Evolutionary conservation across 2,329 filamentous ascomycete species (phyloP).

Genomic region (Bipolaris zeicola): DNA sequence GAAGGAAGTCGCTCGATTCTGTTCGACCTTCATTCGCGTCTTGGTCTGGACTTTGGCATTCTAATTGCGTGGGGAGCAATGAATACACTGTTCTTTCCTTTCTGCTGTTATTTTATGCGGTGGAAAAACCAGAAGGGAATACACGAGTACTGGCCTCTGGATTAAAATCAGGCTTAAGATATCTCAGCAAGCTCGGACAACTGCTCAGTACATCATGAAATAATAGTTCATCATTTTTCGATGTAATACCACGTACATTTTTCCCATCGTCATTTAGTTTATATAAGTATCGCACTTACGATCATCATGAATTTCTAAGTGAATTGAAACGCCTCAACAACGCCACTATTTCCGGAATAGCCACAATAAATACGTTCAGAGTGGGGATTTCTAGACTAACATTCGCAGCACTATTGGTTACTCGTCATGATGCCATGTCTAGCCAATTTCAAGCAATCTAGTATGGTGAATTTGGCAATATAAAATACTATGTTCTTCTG

Average conservation of each 20-base stretch:
- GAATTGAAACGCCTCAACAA: neutral
- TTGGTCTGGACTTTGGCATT: slow-evolving; percentile 66
- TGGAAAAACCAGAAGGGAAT: slow-evolving; percentile 16
- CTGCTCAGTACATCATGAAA: neutral
- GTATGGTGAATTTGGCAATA: too few relatives aligned
- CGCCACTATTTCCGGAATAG: neutral
- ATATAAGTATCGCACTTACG: too few relatives aligned
- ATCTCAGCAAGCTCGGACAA: too few relatives aligned
- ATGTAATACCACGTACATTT: neutral
- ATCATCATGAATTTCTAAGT: too few relatives aligned
- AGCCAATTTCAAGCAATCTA: neutral
- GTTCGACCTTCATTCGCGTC: slow-evolving; percentile 63
- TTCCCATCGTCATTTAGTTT: too few relatives aligned
- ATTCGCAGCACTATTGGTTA: neutral
- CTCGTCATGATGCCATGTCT: neutral
- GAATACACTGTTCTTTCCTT: slow-evolving; percentile 60
- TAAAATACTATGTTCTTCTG: neutral
- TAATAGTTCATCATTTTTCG: neutral
- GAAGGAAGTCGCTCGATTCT: slow-evolving; percentile 64
- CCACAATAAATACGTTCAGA: neutral
- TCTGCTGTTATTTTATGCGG: slow-evolving; percentile 52
- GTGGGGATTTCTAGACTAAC: neutral
- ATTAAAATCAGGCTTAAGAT: neutral
- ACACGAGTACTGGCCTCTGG: slow-evolving; percentile 27
- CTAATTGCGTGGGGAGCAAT: slow-evolving; percentile 63